Evolutionary conservation across 345 rosid genomes (phyloP).

Genomic region (Sisymbrium irio): DNA sequence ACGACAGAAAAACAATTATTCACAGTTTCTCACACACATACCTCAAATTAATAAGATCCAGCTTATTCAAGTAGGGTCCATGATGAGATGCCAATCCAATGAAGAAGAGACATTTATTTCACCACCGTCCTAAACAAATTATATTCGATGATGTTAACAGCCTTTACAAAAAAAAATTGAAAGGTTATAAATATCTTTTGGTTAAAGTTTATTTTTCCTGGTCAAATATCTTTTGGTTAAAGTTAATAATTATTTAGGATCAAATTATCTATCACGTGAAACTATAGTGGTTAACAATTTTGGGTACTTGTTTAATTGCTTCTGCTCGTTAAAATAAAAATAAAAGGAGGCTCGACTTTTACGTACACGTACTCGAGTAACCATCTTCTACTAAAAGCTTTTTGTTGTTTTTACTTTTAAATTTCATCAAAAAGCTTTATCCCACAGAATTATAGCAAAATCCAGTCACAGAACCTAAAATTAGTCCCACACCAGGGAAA

Average conservation of each 20-base stretch:
- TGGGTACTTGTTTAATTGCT: not conserved
- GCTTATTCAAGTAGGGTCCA: constrained; percentile 16
- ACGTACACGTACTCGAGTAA: not conserved
- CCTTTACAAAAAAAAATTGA: too few relatives aligned
- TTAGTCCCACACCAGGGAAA: too few relatives aligned
- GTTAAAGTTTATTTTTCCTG: too few relatives aligned
- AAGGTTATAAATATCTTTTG: not conserved
- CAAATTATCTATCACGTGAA: constrained; percentile 17
- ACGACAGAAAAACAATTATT: too few relatives aligned
- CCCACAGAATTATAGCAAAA: too few relatives aligned
- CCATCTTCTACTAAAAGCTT: too few relatives aligned
- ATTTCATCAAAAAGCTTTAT: too few relatives aligned
- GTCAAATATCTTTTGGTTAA: not conserved
- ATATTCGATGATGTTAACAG: constrained; percentile 9
- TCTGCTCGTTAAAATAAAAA: not conserved
- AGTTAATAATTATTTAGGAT: not conserved
- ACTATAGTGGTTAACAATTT: constrained; percentile 6
- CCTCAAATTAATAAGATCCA: too few relatives aligned
- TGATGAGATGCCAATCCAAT: constrained; percentile 24
- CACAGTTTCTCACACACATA: too few relatives aligned
- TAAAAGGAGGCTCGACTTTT: not conserved
- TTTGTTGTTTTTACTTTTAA: too few relatives aligned
- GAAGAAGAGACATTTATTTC: constrained; percentile 11
- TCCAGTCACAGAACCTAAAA: too few relatives aligned
- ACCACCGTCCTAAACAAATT: constrained; percentile 20